phyloP scores from a whole-genome alignment of 2,329 filamentous ascomycete species.

The Clarireedia paspali region DNA sequence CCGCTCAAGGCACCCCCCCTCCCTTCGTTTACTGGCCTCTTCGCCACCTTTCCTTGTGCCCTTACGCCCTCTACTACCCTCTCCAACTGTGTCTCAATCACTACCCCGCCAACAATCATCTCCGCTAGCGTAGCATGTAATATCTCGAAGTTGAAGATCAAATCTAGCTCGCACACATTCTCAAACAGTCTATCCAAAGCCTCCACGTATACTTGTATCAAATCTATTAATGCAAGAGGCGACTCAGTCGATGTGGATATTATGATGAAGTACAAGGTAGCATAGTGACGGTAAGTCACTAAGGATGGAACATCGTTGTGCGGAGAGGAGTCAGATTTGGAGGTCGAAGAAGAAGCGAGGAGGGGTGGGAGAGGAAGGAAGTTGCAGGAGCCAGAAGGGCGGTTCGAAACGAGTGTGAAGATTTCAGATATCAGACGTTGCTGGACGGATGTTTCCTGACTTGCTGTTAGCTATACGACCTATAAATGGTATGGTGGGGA shows the following conservation, averaged over 20 bases:
- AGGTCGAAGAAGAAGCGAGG: constrained; percentile 58
- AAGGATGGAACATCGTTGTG: constrained; percentile 88
- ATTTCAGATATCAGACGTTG: constrained; percentile 96
- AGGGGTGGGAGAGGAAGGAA: constrained; percentile 76
- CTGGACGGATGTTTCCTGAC: constrained; percentile 90
- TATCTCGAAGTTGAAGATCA: constrained; percentile 99
- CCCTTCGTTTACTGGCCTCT: constrained; percentile 69
- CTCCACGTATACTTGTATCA: constrained; percentile 98
- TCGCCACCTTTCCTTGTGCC: constrained; percentile 68
- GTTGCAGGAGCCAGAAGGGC: constrained; percentile 88
- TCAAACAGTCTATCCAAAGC: constrained; percentile 91
- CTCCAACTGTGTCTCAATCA: constrained; percentile 85
- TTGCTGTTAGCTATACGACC: constrained; percentile 9
- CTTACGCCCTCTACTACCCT: constrained; percentile 80
- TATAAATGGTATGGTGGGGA: not conserved
- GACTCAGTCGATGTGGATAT: constrained; percentile 96
- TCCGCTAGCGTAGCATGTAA: constrained; percentile 84
- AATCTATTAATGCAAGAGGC: constrained; percentile 85
- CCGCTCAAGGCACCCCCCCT: constrained; percentile 38
- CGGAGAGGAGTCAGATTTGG: constrained; percentile 54
- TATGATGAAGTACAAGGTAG: constrained; percentile 96
- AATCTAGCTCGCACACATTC: constrained; percentile 92
- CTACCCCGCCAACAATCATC: constrained; percentile 93
- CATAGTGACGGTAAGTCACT: constrained; percentile 96
- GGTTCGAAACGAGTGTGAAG: constrained; percentile 89